phyloP scores from a whole-genome alignment of 768 basidiomycete species.

The Hysterangium stoloniferum region DNA sequence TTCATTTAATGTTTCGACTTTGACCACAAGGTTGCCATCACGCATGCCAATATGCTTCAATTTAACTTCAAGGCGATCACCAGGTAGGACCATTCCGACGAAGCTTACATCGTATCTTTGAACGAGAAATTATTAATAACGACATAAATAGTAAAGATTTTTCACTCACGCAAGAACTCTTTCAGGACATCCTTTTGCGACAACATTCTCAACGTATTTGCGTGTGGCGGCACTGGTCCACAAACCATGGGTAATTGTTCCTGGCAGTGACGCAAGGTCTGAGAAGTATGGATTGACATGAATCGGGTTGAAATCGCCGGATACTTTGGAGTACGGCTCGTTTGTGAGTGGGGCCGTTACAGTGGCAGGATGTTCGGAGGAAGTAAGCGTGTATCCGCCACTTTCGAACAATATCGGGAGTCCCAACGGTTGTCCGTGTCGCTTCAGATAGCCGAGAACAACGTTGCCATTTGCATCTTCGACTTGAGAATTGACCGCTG shows the following conservation, averaged over 20 bases:
- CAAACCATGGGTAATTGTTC: conserved; percentile 96
- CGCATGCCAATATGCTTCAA: conserved; percentile 89
- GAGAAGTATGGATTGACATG: conserved; percentile 99
- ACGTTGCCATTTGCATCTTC: conserved; percentile 91
- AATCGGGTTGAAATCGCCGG: conserved; percentile 98
- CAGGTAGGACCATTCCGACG: conserved; percentile 94
- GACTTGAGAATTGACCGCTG: conserved; percentile 76
- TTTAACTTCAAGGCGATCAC: conserved; percentile 77
- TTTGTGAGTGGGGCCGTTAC: conserved; percentile 88
- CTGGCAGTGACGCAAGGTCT: conserved; percentile 84
- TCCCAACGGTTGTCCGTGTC: conserved; percentile 78
- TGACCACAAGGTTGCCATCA: conserved; percentile 87
- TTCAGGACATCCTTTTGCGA: conserved; percentile 86
- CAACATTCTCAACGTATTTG: conserved; percentile 86
- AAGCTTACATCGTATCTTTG: conserved; percentile 86
- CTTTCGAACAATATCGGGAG: conserved; percentile 69
- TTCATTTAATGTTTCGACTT: conserved; percentile 77
- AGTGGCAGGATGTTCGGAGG: conserved; percentile 44
- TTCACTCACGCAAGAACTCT: conserved; percentile 75
- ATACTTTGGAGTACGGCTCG: conserved; percentile 91
- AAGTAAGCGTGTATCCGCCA: conserved; percentile 81
- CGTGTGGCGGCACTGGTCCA: conserved; percentile 96
- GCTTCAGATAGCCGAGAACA: conserved; percentile 85
- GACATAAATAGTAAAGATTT: conserved; percentile 5
- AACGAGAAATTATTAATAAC: conserved; percentile 10